Evolutionary conservation across 441 rosid species (phyloP).

Genomic region (Pelargonium australe): DNA sequence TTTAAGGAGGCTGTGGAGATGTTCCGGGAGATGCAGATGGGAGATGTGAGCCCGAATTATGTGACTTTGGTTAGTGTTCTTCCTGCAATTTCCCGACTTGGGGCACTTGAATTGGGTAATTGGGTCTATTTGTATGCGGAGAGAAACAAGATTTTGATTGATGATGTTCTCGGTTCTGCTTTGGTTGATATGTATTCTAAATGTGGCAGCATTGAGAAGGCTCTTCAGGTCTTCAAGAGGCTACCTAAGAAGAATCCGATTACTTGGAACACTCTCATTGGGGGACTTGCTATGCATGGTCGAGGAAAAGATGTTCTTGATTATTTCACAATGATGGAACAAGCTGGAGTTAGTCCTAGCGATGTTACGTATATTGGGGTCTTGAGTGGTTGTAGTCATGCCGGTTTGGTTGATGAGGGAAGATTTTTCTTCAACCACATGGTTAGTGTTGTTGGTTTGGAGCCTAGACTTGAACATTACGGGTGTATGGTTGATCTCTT

Average conservation of each 20-base stretch:
- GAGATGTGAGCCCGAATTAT: conserved; percentile 33
- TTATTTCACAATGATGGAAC: conserved; percentile 31
- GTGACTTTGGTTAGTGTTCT: conserved; percentile 56
- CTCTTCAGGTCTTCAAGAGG: conserved; percentile 34
- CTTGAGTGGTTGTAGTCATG: conserved; percentile 43
- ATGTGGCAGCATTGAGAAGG: conserved; percentile 43
- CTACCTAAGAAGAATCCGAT: conserved; percentile 34
- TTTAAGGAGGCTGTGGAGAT: conserved; percentile 44
- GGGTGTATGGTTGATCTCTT: conserved; percentile 48
- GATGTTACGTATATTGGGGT: conserved; percentile 41
- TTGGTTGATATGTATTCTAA: conserved; percentile 50
- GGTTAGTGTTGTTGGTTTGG: conserved; percentile 31
- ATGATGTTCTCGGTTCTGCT: conserved; percentile 55
- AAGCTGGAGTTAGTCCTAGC: conserved; percentile 22
- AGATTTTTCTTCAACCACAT: conserved; percentile 32
- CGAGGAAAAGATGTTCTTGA: conserved; percentile 34
- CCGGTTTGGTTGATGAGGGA: conserved; percentile 38
- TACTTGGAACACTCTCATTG: conserved; percentile 42
- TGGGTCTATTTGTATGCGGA: conserved; percentile 47
- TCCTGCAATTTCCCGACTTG: conserved; percentile 42
- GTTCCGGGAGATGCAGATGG: conserved; percentile 43
- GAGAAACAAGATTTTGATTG: conserved; percentile 32
- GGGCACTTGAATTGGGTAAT: conserved; percentile 40
- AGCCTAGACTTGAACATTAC: conserved; percentile 45
- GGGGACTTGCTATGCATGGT: conserved; percentile 44